Base-by-base conservation (phyloP, 164 flowering plant species). In the Sedum album region DNA sequence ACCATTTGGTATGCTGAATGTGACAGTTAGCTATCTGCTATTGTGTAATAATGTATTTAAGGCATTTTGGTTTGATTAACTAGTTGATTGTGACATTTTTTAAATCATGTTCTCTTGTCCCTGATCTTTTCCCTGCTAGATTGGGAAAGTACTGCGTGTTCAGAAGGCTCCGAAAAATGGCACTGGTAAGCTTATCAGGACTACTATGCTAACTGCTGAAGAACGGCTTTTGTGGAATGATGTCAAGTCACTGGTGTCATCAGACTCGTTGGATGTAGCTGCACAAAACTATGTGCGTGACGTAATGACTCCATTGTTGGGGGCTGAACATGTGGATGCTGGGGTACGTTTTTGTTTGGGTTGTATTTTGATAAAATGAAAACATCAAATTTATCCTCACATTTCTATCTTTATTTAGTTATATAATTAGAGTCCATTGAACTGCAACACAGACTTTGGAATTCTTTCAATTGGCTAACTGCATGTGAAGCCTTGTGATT, bases 81-180 rank as follows among this genome's bases (percentile, higher is more conserved):
- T n/a, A n/a, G n/a, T n/a, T n/a, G n/a, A n/a, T n/a, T n/a, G n/a
- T n/a, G n/a, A n/a, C n/a, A n/a, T n/a, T n/a, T n/a, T n/a, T n/a
- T n/a, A n/a, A n/a, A n/a, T n/a, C n/a, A n/a, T n/a, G n/a, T n/a
- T n/a, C n/a, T n/a, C n/a, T n/a, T n/a, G n/a, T n/a, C n/a, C n/a
- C n/a, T n/a, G n/a, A n/a, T n/a, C n/a, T n/a, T n/a, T n/a, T n/a
- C n/a, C n/a, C n/a, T n/a, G n/a, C 21, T 71, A 88, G 98, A 77
- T 84, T 68, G 98, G 97, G 41, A 93, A 89, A 79, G 95, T 94
- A 6, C 17, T 94, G 36, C 81, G 97, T 42, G 70, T 91, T 70
- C 88, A 79, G 60, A 94, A 94, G 73, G 79, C 78, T 66, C 71
- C 78, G 13, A 72, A 69, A 66, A 76, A 68, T 11, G 79, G 70